phyloP scores from a whole-genome alignment of 352 stramenopile genomes.

The Globisporangium viniferum region DNA sequence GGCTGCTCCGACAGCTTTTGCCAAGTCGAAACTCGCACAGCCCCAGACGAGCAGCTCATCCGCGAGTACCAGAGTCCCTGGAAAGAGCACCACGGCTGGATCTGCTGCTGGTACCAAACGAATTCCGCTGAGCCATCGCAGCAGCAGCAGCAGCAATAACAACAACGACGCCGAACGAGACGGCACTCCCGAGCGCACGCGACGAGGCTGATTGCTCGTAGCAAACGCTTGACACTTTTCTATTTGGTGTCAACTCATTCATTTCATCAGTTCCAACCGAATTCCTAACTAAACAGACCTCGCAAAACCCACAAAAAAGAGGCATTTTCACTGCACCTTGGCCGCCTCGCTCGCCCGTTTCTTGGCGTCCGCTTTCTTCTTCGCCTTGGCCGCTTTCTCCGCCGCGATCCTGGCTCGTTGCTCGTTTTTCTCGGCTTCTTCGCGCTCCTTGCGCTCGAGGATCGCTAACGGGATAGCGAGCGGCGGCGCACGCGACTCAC shows the following conservation, averaged over 20 bases:
- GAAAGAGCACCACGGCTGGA: background rate
- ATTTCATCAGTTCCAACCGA: background rate
- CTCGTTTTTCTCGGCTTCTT: constrained; percentile 41
- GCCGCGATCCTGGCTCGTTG: constrained; percentile 22
- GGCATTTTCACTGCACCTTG: background rate
- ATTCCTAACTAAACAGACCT: background rate
- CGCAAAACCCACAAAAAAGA: background rate
- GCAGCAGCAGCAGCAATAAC: constrained; percentile 18
- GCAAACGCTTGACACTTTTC: background rate
- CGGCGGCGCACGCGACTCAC: constrained; percentile 35
- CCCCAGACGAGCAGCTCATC: background rate
- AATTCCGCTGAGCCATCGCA: constrained; percentile 8
- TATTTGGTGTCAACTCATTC: constrained; percentile 2
- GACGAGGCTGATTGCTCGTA: constrained; percentile 12
- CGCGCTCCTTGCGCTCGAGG: constrained; percentile 50
- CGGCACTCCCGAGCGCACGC: constrained; percentile 14
- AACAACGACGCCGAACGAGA: constrained; percentile 30
- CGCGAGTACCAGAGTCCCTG: background rate
- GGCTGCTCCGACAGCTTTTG: background rate
- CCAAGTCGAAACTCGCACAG: constrained; percentile 1
- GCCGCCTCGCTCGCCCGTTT: background rate
- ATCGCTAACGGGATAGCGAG: constrained; percentile 52
- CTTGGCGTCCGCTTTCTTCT: constrained; percentile 3
- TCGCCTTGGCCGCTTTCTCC: constrained; percentile 22
- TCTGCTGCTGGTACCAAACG: background rate